Conservation (phyloP, 495 filamentous ascomycete genomes). For the Lindgomyces ingoldianus region DNA sequence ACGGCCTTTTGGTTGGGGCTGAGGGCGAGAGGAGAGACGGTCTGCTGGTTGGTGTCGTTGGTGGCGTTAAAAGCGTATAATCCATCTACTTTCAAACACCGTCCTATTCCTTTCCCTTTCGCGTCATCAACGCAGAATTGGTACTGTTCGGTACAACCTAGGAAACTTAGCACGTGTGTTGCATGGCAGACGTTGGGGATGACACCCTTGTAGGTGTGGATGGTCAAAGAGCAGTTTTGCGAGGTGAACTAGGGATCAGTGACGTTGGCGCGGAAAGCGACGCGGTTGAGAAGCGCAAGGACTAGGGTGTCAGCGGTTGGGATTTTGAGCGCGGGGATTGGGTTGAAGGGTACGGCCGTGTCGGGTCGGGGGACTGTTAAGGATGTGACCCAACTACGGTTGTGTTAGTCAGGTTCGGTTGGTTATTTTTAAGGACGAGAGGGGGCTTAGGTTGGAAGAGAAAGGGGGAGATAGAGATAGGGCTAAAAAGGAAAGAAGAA, state of each 20-base stretch:
- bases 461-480: too few species aligned
- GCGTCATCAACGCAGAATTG: constrained; percentile 28
- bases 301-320: not conserved
- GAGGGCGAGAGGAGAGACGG: constrained; percentile 10
- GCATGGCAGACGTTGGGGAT: not conserved
- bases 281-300: constrained; percentile 6
- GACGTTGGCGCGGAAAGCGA: constrained; percentile 2
- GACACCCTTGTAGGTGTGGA: not conserved
- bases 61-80: too few species aligned
- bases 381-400: not conserved
- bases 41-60: not conserved
- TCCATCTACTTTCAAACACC: too few species aligned
- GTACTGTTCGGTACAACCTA: constrained; percentile 27
- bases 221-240: not conserved
- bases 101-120: too few species aligned
- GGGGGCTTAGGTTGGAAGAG: too few species aligned
- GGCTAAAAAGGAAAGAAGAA: too few species aligned
- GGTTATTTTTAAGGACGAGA: not conserved
- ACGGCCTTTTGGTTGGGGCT: constrained; percentile 11
- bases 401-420: not conserved
- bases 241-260: constrained; percentile 13
- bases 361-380: constrained; percentile 1
- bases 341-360: constrained; percentile 4
- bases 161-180: not conserved
- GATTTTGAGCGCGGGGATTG: constrained; percentile 16